phyloP scores from a whole-genome alignment of 2,329 filamentous ascomycete species.

The Pseudogymnoascus sp. region DNA sequence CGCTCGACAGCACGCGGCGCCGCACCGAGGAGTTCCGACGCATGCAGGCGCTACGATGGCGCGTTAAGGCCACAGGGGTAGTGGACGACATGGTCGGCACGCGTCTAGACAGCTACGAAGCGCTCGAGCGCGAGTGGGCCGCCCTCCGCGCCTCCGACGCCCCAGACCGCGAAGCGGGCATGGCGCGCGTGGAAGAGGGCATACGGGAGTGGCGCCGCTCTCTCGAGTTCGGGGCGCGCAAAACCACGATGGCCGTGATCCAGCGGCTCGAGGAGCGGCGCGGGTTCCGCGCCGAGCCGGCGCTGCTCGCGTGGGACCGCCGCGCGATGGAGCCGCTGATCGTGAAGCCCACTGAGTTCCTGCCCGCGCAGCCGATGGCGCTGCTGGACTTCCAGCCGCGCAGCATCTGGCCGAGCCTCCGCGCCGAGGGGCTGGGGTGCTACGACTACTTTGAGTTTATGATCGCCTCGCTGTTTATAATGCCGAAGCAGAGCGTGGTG shows the following conservation, averaged over 20 bases:
- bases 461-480: conserved; percentile 33
- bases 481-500: conserved; percentile 30
- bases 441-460: conserved; percentile 48
- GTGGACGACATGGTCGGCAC: neutral
- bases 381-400: conserved; percentile 63
- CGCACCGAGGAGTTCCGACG: neutral
- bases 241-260: neutral
- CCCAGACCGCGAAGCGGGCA: conserved; percentile 12
- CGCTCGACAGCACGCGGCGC: neutral
- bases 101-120: neutral
- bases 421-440: conserved; percentile 27
- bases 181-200: conserved; percentile 18
- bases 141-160: neutral
- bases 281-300: conserved; percentile 39
- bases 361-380: conserved; percentile 46
- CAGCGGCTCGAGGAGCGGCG: conserved; percentile 45
- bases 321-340: conserved; percentile 62
- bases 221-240: neutral
- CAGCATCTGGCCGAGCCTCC: conserved; percentile 40
- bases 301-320: conserved; percentile 58
- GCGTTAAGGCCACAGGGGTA: neutral
- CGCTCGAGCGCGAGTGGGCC: neutral
- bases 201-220: conserved; percentile 19
- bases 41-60: neutral
- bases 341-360: conserved; percentile 53